A percentile compares a stretch with the other conserved stretches of the same genome.
Evolutionary conservation across 139 green algal genomes (phyloP).

Genomic region (Chlorella ohadii): DNA sequence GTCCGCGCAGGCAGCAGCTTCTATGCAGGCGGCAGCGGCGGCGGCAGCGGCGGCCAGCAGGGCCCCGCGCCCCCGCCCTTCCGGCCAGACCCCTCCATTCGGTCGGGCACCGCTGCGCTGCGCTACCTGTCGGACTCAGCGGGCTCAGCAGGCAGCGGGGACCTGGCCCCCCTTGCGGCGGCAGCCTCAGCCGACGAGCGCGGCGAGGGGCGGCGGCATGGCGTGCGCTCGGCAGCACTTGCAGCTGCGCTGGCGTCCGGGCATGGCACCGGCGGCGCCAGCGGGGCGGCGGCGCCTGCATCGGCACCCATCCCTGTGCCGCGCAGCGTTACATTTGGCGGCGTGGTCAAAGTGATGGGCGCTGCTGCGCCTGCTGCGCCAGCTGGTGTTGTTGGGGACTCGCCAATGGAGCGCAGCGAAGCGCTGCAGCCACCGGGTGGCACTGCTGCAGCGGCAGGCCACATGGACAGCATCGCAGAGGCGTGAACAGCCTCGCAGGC

Average conservation of each 20-base stretch:
- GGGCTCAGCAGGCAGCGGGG: background rate
- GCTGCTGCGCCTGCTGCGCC: background rate
- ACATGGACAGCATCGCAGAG: background rate
- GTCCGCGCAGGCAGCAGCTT: no score
- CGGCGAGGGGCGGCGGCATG: background rate
- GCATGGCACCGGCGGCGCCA: background rate
- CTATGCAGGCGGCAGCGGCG: no score
- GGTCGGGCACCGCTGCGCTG: constrained; percentile 13
- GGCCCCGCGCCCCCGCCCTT: no score
- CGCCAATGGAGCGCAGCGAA: background rate
- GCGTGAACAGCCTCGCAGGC: background rate
- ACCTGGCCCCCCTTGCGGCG: background rate
- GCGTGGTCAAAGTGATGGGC: background rate
- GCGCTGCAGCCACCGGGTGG: background rate
- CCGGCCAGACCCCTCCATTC: no score
- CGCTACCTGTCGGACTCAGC: no score
- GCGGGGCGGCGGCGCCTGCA: background rate
- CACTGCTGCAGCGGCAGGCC: no score
- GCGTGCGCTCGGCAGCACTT: no score
- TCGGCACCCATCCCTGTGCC: constrained; percentile 27
- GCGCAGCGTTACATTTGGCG: constrained; percentile 10
- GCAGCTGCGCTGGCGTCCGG: no score
- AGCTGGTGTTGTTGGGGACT: background rate
- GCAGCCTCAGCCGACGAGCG: background rate
- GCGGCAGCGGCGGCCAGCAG: no score